Evolutionary conservation across 495 filamentous ascomycete genomes (phyloP).

Genomic region (Penicillium diatomitis): DNA sequence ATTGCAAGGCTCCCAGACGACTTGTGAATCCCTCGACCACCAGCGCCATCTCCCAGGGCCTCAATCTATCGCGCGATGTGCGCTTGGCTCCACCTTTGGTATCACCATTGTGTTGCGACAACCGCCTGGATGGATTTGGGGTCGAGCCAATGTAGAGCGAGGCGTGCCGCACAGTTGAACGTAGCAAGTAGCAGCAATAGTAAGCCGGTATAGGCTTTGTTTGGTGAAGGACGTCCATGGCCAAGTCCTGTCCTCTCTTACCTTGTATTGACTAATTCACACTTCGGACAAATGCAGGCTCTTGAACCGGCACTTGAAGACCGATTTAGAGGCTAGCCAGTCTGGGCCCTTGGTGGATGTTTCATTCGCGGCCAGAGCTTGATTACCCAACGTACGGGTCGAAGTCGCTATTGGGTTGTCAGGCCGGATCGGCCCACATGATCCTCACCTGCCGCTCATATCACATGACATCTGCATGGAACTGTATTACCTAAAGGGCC

Average conservation of each 20-base stretch:
- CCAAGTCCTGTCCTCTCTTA: not conserved
- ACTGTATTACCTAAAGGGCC: no score
- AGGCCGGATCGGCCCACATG: no score
- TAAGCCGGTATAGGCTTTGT: conserved; percentile 55
- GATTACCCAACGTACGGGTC: no score
- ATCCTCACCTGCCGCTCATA: no score
- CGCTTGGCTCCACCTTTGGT: conserved; percentile 67
- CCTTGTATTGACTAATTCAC: no score
- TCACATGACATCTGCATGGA: no score
- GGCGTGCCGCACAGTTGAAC: conserved; percentile 58
- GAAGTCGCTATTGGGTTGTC: no score
- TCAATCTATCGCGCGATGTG: conserved; percentile 54
- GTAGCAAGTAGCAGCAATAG: conserved; percentile 80
- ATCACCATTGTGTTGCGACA: conserved; percentile 83
- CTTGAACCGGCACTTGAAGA: no score
- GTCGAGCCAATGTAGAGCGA: conserved; percentile 86
- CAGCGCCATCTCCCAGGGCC: conserved; percentile 90
- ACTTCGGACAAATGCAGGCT: no score
- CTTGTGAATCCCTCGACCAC: conserved; percentile 86
- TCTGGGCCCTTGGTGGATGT: no score
- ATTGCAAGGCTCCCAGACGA: conserved; percentile 79
- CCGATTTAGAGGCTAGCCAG: no score
- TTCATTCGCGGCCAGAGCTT: no score
- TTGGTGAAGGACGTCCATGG: conserved; percentile 16
- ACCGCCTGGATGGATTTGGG: conserved; percentile 69